Base-by-base conservation (phyloP, 768 basidiomycete genomes). In the Aureoboletus auriporus region DNA sequence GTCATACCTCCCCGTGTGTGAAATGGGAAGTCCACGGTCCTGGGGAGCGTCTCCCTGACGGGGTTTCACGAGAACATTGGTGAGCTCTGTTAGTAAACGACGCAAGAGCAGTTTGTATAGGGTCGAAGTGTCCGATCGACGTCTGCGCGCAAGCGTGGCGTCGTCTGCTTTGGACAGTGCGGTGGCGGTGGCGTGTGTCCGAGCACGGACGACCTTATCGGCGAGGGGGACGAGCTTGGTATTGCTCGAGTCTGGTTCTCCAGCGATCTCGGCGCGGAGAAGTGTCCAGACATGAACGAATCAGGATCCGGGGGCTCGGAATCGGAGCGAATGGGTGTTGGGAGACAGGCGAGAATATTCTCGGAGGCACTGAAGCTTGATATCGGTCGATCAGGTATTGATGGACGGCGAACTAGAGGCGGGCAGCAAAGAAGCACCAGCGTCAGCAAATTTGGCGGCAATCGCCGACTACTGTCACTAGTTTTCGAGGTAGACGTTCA, bases 161-260 rank as follows among this genome's bases (percentile, higher is more conserved):
- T 86, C 84, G 50, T 80, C 78, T 2, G 72, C 71, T 23, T 23
- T 23, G 20, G 20, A 23, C 11, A 48, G 36, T 12, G 27, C 3
- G 2, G 56, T 23, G 37, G 40, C 33, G 13, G 39, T 42, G 27
- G 55, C 51, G 17, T 67, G 60, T 27, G 67, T 65, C 28, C 75
- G 75, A 6, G 78, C 79, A 20, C 76, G 80, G 28, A 88, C 62
- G 39, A 89, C 80, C 60, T 89, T 87, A 57, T 89, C 87, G 1
- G 82, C 84, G 23, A 89, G 76, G 60, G 88, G 81, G 39, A 81
- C 61, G 33, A 88, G 62, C 57, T 83, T 85, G 14, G 81, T 82
- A 16, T 67, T 63, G 12, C 63, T 58, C 17, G 65, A 52, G n/a
- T 52, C 64, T 1, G 66, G 58, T 34, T 65, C 58, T 47, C 56